Conservation (phyloP, 371 early-diverging fungal species). For the Saksenaea vasiformis region DNA sequence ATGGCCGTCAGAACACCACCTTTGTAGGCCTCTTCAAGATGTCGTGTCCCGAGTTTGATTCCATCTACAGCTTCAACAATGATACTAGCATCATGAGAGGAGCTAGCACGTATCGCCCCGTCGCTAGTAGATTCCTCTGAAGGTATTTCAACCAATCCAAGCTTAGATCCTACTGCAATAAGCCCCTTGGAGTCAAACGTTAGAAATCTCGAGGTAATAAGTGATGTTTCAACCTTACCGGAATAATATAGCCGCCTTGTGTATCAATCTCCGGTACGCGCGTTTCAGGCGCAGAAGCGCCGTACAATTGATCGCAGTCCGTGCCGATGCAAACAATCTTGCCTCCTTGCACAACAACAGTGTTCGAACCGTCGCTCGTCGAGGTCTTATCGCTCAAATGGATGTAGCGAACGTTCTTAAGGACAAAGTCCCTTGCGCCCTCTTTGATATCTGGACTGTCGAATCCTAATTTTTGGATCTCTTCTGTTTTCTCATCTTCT, state of each 20-base stretch:
- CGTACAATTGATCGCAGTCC: conserved; percentile 25
- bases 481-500: background rate
- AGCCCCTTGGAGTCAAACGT: conserved; percentile 22
- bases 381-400: conserved; percentile 18
- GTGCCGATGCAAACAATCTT: conserved; percentile 49
- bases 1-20: conserved; percentile 57
- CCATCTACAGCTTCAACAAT: conserved; percentile 55
- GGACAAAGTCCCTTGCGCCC: conserved; percentile 23
- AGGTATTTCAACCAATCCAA: conserved; percentile 58
- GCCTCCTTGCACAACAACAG: conserved; percentile 51
- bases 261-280: conserved; percentile 23
- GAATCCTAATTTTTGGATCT: background rate
- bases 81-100: conserved; percentile 21
- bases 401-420: conserved; percentile 44
- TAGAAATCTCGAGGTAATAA: background rate
- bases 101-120: conserved; percentile 29
- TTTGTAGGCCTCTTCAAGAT: conserved; percentile 57
- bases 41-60: conserved; percentile 53
- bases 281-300: background rate
- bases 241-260: conserved; percentile 42
- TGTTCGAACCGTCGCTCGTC: conserved; percentile 18
- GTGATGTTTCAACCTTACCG: conserved; percentile 21
- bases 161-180: conserved; percentile 46
- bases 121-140: conserved; percentile 53
- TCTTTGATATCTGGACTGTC: background rate